These are phyloP conservation scores for Trametes cinnabarina DNA, from an alignment of 768 basidiomycete species.

Conservation along the genomic window DNA sequence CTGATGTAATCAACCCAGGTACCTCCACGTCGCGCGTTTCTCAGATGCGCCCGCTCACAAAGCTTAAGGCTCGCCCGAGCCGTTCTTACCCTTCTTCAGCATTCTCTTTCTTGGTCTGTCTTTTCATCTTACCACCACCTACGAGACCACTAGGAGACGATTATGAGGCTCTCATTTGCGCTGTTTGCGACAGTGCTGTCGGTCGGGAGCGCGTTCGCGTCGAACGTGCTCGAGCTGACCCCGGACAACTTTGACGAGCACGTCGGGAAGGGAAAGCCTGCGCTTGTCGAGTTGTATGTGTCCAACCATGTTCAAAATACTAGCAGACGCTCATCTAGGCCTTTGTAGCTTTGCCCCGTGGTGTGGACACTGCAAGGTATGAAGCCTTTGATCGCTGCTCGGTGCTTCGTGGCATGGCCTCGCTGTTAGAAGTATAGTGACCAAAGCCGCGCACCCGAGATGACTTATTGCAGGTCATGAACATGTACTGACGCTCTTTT, in stretches of 20 bases:
- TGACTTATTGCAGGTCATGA: not conserved
- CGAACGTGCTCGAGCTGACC: conserved; percentile 80
- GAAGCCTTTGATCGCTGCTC: conserved; percentile 1
- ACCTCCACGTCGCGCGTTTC: conserved; percentile 20
- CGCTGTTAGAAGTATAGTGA: too few relatives aligned
- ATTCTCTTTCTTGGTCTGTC: not conserved
- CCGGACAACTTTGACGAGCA: conserved; percentile 72
- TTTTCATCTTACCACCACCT: conserved; percentile 10
- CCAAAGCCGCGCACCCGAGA: too few relatives aligned
- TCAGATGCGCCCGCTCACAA: conserved; percentile 6
- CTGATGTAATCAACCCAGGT: conserved; percentile 12
- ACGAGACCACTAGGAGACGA: not conserved
- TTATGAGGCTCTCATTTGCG: conserved; percentile 55
- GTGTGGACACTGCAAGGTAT: conserved; percentile 90
- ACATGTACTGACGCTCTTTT: conserved; percentile 8
- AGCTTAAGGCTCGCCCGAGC: conserved; percentile 14
- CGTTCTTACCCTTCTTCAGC: not conserved
- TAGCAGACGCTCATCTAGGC: conserved; percentile 6
- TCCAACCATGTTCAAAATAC: not conserved
- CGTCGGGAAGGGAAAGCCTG: conserved; percentile 78
- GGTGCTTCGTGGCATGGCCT: not conserved
- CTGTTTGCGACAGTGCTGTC: conserved; percentile 53
- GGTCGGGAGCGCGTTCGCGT: conserved; percentile 58
- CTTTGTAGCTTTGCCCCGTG: conserved; percentile 74
- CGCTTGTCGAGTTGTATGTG: conserved; percentile 88